Evolutionary conservation across 176 grass and related monocot species (phyloP).

Genomic region (Elymus sibiricus): DNA sequence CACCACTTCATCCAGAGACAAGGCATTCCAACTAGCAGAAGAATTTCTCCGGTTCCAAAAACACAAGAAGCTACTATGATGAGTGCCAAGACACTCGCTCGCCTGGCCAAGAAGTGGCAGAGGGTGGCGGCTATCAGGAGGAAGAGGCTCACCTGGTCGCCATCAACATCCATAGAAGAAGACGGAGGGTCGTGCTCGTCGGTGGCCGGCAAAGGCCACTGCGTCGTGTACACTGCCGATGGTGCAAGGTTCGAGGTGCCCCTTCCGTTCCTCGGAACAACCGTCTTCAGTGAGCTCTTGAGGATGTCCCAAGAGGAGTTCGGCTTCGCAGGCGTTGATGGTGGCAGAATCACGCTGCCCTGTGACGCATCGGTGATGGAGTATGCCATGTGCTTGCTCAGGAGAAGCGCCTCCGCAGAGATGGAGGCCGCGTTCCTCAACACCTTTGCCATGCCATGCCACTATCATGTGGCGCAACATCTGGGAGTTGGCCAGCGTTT

Average conservation of each 20-base stretch:
- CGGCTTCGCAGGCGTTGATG: neutral
- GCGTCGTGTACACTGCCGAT: constrained; percentile 40
- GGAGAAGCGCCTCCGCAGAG: constrained; percentile 27
- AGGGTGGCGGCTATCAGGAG: neutral
- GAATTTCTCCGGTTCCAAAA: neutral
- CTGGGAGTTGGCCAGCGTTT: neutral
- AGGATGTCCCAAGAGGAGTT: constrained; percentile 54
- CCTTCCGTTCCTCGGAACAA: constrained; percentile 15
- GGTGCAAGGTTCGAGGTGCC: constrained; percentile 46
- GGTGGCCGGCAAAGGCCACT: constrained; percentile 31
- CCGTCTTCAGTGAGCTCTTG: constrained; percentile 35
- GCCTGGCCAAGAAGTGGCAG: constrained; percentile 45
- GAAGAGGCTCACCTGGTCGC: neutral
- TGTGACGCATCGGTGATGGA: constrained; percentile 35
- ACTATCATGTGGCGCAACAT: neutral
- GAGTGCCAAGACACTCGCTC: constrained; percentile 12
- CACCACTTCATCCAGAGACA: neutral
- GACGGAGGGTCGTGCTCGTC: neutral
- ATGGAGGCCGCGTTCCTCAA: constrained; percentile 33
- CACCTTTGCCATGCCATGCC: constrained; percentile 20
- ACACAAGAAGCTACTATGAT: constrained; percentile 13
- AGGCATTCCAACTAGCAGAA: neutral
- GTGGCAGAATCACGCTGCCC: constrained; percentile 37
- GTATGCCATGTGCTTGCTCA: constrained; percentile 37
- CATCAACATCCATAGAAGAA: neutral